These are phyloP conservation scores for Serendipita vermifera DNA, from an alignment of 768 basidiomycete species.

Conservation along the genomic window DNA sequence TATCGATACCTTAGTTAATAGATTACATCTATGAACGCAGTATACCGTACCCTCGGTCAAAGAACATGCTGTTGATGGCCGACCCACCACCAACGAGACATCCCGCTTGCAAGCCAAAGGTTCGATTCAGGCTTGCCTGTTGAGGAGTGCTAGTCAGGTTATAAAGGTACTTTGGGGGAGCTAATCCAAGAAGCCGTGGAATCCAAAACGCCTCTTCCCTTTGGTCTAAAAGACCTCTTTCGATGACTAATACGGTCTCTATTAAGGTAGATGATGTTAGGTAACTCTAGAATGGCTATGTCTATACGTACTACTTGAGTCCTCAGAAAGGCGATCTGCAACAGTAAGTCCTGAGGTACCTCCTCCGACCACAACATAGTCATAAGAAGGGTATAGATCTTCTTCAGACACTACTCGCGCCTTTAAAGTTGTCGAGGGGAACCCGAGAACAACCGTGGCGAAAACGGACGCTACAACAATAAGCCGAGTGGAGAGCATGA, in stretches of 20 bases:
- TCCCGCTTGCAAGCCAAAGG: not conserved
- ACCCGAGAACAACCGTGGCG: too few species aligned
- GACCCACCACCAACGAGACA: not conserved
- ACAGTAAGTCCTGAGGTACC: conserved; percentile 25
- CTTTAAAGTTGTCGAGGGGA: too few species aligned
- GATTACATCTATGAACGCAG: too few species aligned
- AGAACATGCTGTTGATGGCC: not conserved
- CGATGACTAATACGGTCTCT: conserved; percentile 1
- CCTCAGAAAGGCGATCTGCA: conserved; percentile 24
- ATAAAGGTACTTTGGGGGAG: not conserved
- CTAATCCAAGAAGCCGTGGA: not conserved
- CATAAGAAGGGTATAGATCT: too few species aligned
- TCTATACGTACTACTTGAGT: conserved; percentile 20
- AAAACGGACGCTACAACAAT: too few species aligned
- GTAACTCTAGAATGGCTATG: too few species aligned
- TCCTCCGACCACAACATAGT: conserved; percentile 28
- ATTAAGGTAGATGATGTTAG: too few species aligned
- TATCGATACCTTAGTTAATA: too few species aligned
- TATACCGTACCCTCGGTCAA: too few species aligned
- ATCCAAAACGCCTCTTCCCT: not conserved
- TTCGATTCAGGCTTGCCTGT: not conserved
- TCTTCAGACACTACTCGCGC: too few species aligned
- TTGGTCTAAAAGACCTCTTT: not conserved
- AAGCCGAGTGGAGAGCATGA: too few species aligned
- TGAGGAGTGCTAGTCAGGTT: not conserved